These are phyloP conservation scores for Penicillium coffeae DNA, from an alignment of 495 filamentous ascomycete species.

Conservation along the genomic window DNA sequence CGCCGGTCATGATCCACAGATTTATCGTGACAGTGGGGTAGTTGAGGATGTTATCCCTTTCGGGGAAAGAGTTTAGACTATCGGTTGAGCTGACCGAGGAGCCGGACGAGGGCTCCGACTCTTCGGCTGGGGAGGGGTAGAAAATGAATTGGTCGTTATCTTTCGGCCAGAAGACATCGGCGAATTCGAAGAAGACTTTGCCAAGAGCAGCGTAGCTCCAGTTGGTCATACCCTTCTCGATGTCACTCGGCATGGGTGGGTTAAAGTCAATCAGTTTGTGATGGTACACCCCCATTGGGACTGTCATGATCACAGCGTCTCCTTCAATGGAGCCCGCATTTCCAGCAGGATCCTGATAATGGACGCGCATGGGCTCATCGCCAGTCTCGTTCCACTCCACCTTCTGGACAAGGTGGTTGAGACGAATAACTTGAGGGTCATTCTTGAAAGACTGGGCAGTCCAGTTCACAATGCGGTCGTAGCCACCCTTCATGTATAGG, in stretches of 20 bases:
- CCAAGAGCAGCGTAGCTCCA: constrained; percentile 23
- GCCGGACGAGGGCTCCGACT: constrained; percentile 3
- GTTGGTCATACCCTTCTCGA: constrained; percentile 18
- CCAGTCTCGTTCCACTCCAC: constrained; percentile 19
- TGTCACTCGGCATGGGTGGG: constrained; percentile 23
- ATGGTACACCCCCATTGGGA: constrained; percentile 20
- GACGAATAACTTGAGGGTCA: constrained; percentile 12
- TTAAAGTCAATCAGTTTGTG: constrained; percentile 21
- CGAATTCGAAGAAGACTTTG: constrained; percentile 27
- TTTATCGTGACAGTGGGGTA: constrained; percentile 26
- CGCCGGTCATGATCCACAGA: constrained; percentile 21
- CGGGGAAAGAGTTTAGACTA: constrained; percentile 13
- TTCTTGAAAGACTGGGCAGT: constrained; percentile 11
- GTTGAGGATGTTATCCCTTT: constrained; percentile 22
- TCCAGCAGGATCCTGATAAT: constrained; percentile 14
- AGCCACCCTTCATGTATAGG: constrained; percentile 25
- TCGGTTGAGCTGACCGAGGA: constrained; percentile 12
- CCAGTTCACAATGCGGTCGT: constrained; percentile 25
- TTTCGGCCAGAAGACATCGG: constrained; percentile 22
- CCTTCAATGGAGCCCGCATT: constrained; percentile 3
- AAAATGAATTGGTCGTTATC: constrained; percentile 26
- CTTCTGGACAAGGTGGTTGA: constrained; percentile 16
- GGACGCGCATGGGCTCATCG: constrained; percentile 5
- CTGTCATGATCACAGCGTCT: constrained; percentile 21
- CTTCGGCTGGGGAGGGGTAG: constrained; percentile 20